phyloP scores from a whole-genome alignment of 306 rosid genomes.

The Corylus avellana region DNA sequence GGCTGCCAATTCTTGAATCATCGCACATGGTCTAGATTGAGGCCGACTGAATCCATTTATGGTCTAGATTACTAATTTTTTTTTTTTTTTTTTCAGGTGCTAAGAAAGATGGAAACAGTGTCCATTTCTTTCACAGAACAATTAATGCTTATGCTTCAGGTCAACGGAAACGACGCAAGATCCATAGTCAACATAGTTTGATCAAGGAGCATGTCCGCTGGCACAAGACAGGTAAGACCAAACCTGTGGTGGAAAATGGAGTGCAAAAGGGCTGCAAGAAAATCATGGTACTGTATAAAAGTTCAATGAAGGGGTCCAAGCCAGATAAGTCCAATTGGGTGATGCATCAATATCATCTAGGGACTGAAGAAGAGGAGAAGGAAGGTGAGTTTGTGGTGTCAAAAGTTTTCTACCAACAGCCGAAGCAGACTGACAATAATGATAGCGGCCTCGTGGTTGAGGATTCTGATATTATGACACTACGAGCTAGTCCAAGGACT shows the following conservation, averaged over 20 bases:
- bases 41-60: background rate
- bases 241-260: slow-evolving; percentile 41
- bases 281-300: slow-evolving; percentile 76
- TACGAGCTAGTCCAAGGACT: slow-evolving; percentile 66
- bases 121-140: slow-evolving; percentile 75
- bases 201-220: slow-evolving; percentile 48
- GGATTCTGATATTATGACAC: slow-evolving; percentile 38
- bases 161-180: slow-evolving; percentile 65
- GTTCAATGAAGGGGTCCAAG: slow-evolving; percentile 63
- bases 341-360: slow-evolving; percentile 94
- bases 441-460: slow-evolving; percentile 43
- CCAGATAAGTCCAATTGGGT: slow-evolving; percentile 70
- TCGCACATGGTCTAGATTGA: background rate
- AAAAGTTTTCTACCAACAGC: slow-evolving; percentile 61
- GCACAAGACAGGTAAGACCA: slow-evolving; percentile 65
- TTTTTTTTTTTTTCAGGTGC: slow-evolving; percentile 57
- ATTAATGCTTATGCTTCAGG: slow-evolving; percentile 78
- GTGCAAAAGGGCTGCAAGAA: slow-evolving; percentile 72
- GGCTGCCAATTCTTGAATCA: background rate
- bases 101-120: slow-evolving; percentile 74
- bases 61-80: slow-evolving; percentile 4
- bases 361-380: slow-evolving; percentile 71
- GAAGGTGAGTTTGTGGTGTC: slow-evolving; percentile 82
- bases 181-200: slow-evolving; percentile 34
- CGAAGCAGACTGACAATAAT: slow-evolving; percentile 48